Percentiles rank a stretch among this genome's conserved stretches.
These are phyloP conservation scores for Blastomyces parvus DNA, from an alignment of 2,329 filamentous ascomycete genomes.

Conservation along the genomic window DNA sequence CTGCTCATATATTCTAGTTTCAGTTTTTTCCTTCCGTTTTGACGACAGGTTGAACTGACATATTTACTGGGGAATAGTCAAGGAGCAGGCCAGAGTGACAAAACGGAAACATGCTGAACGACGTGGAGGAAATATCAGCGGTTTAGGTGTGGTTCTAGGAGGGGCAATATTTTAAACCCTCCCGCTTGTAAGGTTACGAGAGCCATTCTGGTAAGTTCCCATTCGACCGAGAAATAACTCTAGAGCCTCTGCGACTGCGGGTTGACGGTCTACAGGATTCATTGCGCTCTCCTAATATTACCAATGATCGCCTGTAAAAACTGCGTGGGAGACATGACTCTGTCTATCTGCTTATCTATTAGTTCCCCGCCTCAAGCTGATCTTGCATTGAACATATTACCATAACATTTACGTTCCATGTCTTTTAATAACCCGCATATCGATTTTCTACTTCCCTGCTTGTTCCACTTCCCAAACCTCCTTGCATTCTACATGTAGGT, in stretches of 20 bases:
- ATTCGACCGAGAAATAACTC: background rate
- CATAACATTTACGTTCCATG: background rate
- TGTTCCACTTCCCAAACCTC: background rate
- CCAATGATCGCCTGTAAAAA: no score
- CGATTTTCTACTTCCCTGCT: background rate
- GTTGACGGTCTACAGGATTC: background rate
- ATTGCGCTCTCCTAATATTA: background rate
- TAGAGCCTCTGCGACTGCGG: background rate
- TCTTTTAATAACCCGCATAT: background rate
- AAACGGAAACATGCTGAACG: background rate
- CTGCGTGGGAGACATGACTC: background rate
- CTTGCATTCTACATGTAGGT: background rate
- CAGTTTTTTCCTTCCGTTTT: background rate
- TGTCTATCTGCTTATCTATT: background rate
- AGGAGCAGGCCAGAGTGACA: constrained; percentile 2
- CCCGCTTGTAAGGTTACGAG: background rate
- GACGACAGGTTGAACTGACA: background rate
- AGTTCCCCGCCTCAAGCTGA: background rate
- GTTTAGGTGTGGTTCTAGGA: background rate
- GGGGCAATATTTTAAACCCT: background rate
- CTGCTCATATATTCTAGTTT: background rate
- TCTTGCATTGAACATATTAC: background rate
- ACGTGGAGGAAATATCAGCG: background rate
- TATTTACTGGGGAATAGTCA: background rate
- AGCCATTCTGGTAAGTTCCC: background rate